Evolutionary conservation across 2,329 filamentous ascomycete species (phyloP).

Genomic region (Alternaria viburni): DNA sequence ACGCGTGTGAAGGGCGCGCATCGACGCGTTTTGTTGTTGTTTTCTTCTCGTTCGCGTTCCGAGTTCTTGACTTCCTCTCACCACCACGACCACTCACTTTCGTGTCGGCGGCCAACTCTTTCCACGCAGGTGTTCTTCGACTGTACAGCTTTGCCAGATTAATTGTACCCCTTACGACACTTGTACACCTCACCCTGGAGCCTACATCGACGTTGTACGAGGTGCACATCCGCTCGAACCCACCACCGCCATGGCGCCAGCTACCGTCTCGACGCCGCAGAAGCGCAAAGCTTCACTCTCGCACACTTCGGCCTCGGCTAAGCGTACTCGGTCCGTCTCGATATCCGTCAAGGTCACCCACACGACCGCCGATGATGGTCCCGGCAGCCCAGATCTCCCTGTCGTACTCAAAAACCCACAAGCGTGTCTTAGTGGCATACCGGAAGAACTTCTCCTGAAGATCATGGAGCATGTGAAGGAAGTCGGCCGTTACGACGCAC

Average conservation of each 20-base stretch:
- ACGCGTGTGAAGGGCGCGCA: not conserved
- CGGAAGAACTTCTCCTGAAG: conserved; percentile 12
- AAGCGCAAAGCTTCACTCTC: conserved; percentile 8
- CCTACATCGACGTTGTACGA: not conserved
- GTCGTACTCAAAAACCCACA: not conserved
- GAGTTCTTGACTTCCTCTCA: not conserved
- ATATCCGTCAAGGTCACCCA: not conserved
- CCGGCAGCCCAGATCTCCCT: not conserved
- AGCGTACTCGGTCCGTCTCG: not conserved
- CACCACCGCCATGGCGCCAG: not conserved
- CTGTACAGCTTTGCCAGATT: not conserved
- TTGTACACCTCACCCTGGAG: not conserved
- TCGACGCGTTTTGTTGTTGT: not conserved
- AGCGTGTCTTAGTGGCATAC: conserved; percentile 5
- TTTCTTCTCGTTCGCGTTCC: not conserved
- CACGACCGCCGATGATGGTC: rapidly evolving
- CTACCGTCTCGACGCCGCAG: not conserved
- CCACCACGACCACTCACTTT: not conserved
- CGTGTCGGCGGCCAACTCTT: not conserved
- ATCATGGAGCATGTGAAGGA: not conserved
- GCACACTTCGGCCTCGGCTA: not conserved
- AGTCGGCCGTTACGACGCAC: not conserved
- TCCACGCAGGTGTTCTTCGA: not conserved
- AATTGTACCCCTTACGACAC: not conserved
- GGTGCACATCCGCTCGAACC: not conserved